Evolutionary conservation across 495 filamentous ascomycete genomes (phyloP).

Genomic region (Lentithecium fluviatile): DNA sequence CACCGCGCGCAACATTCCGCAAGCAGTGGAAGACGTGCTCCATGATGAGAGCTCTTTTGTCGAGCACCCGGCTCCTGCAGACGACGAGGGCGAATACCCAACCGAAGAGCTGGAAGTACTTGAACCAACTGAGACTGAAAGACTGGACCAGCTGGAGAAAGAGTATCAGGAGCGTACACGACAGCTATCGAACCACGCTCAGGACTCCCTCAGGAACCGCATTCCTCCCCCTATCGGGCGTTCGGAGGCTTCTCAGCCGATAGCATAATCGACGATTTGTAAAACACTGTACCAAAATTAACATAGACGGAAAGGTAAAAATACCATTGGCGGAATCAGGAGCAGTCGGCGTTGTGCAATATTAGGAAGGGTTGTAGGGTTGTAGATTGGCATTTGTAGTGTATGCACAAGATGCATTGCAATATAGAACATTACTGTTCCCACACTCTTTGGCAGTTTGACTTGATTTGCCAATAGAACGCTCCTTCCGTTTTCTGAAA

Average conservation of each 20-base stretch:
- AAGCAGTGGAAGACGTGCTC: conserved; percentile 7
- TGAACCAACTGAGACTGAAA: not conserved
- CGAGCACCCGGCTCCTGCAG: not conserved
- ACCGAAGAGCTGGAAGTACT: conserved; percentile 11
- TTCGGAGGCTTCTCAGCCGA: conserved; percentile 1
- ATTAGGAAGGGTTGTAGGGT: no score
- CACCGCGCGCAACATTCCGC: not conserved
- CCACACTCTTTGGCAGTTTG: no score
- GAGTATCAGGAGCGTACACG: not conserved
- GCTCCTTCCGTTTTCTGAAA: no score
- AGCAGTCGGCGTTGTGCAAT: no score
- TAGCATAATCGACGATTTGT: not conserved
- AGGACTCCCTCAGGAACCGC: no score
- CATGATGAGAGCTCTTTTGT: not conserved
- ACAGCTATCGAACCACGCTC: not conserved
- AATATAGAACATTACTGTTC: no score
- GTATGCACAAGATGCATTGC: not conserved
- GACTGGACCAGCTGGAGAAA: not conserved
- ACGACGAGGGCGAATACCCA: conserved; percentile 14
- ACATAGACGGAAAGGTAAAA: no score
- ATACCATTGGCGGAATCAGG: no score
- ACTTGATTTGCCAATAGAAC: no score
- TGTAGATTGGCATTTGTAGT: not conserved
- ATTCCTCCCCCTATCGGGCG: not conserved
- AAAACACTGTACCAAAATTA: no score